These are phyloP conservation scores for Fusarium subtropicale DNA, from an alignment of 2,329 filamentous ascomycete genomes.

Conservation along the genomic window DNA sequence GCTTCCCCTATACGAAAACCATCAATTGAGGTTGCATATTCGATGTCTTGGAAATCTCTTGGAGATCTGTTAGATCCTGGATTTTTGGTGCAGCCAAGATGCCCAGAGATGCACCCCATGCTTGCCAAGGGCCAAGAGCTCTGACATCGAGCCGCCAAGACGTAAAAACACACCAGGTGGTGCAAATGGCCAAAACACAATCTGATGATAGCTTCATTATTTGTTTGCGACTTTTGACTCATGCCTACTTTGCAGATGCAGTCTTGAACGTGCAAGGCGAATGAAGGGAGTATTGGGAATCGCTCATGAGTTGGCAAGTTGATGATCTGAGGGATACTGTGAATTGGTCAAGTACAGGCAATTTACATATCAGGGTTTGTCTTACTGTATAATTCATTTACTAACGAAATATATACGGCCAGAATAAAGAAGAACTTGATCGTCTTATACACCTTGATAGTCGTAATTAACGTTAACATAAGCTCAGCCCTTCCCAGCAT, in stretches of 20 bases:
- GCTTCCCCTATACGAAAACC: neutral
- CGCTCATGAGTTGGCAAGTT: conserved; percentile 59
- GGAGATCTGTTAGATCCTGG: conserved; percentile 38
- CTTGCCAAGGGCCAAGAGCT: conserved; percentile 43
- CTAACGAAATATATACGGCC: neutral
- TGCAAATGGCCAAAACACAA: conserved; percentile 29
- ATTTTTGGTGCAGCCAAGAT: conserved; percentile 40
- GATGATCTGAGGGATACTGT: conserved; percentile 65
- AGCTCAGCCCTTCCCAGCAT: conserved; percentile 73
- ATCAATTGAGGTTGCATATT: conserved; percentile 25
- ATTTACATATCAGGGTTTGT: neutral
- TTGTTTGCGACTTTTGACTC: neutral
- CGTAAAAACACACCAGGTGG: conserved; percentile 42
- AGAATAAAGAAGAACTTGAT: conserved; percentile 66
- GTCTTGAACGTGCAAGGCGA: too few relatives aligned
- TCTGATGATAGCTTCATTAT: conserved; percentile 31
- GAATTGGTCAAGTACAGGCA: conserved; percentile 59
- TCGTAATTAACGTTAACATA: conserved; percentile 76
- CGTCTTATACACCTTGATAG: conserved; percentile 65
- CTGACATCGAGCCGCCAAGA: conserved; percentile 40
- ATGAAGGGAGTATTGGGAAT: neutral
- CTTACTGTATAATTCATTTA: neutral
- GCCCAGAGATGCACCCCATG: conserved; percentile 43
- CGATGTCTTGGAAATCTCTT: conserved; percentile 44
- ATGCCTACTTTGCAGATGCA: neutral